Percentiles rank a stretch among this genome's conserved stretches.
Conservation (phyloP, 176 grass and related monocot species). For the Calamus simplicifolius region DNA sequence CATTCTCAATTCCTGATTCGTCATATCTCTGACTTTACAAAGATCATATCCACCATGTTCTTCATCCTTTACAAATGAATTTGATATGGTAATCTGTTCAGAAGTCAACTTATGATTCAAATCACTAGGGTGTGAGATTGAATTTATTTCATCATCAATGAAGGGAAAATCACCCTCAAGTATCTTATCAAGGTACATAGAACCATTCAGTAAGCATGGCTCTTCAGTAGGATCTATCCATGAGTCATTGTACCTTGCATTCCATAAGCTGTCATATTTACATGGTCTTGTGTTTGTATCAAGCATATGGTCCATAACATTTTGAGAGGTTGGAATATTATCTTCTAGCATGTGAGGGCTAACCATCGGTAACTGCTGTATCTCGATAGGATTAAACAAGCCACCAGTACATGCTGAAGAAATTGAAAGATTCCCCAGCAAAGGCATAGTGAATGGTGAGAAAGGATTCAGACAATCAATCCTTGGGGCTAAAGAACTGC, state of each 20-base stretch:
- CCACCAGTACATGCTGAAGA: background rate
- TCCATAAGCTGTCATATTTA: slow-evolving; percentile 6
- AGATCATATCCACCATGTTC: slow-evolving; percentile 13
- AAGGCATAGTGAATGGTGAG: slow-evolving; percentile 15
- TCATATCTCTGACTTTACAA: slow-evolving; percentile 20
- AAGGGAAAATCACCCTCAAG: slow-evolving; percentile 4
- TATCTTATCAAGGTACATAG: slow-evolving; percentile 6
- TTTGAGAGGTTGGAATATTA: slow-evolving; percentile 25
- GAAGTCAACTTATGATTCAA: background rate
- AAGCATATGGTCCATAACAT: slow-evolving; percentile 16
- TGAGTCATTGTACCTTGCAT: slow-evolving; percentile 12
- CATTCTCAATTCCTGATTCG: slow-evolving; percentile 17
- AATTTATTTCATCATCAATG: slow-evolving; percentile 10
- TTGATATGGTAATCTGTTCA: background rate
- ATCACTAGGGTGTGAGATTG: background rate
- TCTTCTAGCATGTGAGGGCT: slow-evolving; percentile 14
- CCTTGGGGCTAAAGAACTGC: slow-evolving; percentile 17
- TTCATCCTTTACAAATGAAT: background rate
- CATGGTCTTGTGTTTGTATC: slow-evolving; percentile 8
- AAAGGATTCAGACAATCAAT: slow-evolving; percentile 18
- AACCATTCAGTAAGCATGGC: slow-evolving; percentile 7
- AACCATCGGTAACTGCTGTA: slow-evolving; percentile 21
- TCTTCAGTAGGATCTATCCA: slow-evolving; percentile 19
- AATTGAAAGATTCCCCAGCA: slow-evolving; percentile 11
- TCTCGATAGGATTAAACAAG: slow-evolving; percentile 26